A percentile compares a stretch with the other conserved stretches of the same genome.
Conservation (phyloP, 2,329 filamentous ascomycete genomes). For the Cladophialophora carrionii region DNA sequence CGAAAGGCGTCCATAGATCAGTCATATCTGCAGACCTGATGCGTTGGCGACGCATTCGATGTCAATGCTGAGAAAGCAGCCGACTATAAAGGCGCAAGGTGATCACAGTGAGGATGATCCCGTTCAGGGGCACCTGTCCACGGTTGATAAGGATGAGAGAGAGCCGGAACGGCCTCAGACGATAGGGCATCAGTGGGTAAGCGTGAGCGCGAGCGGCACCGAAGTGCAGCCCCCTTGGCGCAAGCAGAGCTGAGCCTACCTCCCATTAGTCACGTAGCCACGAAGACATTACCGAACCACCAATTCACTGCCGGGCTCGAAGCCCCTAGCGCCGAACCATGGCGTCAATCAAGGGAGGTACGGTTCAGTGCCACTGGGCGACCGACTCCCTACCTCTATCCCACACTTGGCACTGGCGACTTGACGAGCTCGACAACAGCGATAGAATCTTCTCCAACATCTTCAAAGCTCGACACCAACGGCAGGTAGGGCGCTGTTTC, state of each 20-base stretch:
- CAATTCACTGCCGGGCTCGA: constrained; percentile 4
- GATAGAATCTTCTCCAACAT: neutral
- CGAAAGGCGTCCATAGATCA: neutral
- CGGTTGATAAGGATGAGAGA: neutral
- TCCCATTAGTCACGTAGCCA: constrained; percentile 10
- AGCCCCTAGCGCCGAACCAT: constrained; percentile 12
- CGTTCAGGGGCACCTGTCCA: neutral
- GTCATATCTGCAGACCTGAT: neutral
- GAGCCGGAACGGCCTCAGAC: neutral
- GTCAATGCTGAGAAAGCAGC: neutral
- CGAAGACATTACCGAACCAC: constrained; percentile 11
- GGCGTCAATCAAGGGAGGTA: constrained; percentile 11
- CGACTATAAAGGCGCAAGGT: neutral
- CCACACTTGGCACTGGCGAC: neutral
- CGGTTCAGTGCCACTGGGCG: neutral
- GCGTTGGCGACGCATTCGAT: neutral
- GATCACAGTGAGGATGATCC: neutral
- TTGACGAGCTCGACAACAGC: neutral
- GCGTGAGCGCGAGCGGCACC: neutral
- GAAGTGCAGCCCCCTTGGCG: constrained; percentile 9
- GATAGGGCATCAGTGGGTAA: neutral
- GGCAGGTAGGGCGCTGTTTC: neutral
- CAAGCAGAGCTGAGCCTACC: neutral
- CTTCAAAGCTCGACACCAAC: neutral
- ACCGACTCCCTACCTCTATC: neutral